These are phyloP conservation scores for Arthrobotrys megalospora DNA, from an alignment of 2,329 filamentous ascomycete genomes.

Conservation along the genomic window DNA sequence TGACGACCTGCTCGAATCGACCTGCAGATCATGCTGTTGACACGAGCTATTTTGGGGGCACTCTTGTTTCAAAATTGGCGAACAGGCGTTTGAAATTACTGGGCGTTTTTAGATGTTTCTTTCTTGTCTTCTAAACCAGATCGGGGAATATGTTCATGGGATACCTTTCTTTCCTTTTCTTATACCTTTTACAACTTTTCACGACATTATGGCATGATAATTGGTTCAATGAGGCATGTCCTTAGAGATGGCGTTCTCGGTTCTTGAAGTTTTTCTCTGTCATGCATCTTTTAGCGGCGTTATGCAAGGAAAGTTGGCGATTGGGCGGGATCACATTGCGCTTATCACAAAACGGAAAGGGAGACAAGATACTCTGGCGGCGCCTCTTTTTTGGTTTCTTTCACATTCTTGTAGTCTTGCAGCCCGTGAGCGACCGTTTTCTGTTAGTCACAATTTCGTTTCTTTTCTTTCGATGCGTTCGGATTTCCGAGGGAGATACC, in stretches of 20 bases:
- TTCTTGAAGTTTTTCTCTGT: slow-evolving; percentile 37
- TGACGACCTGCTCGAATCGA: not conserved
- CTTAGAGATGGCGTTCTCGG: slow-evolving; percentile 52
- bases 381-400: slow-evolving; percentile 23
- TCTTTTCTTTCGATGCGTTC: slow-evolving; percentile 32
- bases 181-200: slow-evolving; percentile 30
- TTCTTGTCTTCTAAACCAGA: slow-evolving; percentile 19
- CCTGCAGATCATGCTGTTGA: slow-evolving; percentile 22
- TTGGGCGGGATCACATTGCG: slow-evolving; percentile 39
- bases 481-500: slow-evolving; percentile 44
- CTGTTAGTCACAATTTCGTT: slow-evolving; percentile 33
- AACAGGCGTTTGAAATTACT: slow-evolving; percentile 25
- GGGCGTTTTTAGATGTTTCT: slow-evolving; percentile 26
- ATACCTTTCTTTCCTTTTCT: slow-evolving; percentile 34
- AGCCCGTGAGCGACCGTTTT: slow-evolving; percentile 39
- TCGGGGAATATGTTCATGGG: slow-evolving; percentile 20
- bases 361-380: slow-evolving; percentile 15
- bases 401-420: slow-evolving; percentile 15
- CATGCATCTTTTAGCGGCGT: slow-evolving; percentile 26
- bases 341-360: slow-evolving; percentile 25
- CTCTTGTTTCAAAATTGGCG: slow-evolving; percentile 28
- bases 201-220: slow-evolving; percentile 58
- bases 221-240: slow-evolving; percentile 53
- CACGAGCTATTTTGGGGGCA: slow-evolving; percentile 39
- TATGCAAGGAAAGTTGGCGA: slow-evolving; percentile 45